Conservation (phyloP, 225 moss, liverwort and hornwort species). For the Bryum argenteum region DNA sequence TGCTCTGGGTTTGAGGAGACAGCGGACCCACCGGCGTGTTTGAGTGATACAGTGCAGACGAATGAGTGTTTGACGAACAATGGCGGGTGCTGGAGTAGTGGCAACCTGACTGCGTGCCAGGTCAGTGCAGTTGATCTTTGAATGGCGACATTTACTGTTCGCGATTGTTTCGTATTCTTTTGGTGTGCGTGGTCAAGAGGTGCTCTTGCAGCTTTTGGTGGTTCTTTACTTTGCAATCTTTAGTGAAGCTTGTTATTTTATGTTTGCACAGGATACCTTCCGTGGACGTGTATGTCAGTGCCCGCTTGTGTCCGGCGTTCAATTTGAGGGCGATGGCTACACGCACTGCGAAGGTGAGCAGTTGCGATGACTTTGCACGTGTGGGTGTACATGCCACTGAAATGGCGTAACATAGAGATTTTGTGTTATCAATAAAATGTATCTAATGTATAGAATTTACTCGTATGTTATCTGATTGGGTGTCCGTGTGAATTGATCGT, state of each 20-base stretch:
- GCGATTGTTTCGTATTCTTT: neutral
- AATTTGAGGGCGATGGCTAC: constrained; percentile 82
- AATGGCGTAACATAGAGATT: neutral
- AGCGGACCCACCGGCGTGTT: constrained; percentile 74
- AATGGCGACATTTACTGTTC: neutral
- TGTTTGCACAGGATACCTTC: constrained; percentile 62
- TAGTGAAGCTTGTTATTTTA: neutral
- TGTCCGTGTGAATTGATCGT: neutral
- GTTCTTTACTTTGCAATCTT: rapidly evolving
- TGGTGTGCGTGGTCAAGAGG: neutral
- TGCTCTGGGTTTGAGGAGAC: constrained; percentile 82
- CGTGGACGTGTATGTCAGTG: constrained; percentile 81
- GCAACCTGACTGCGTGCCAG: constrained; percentile 77
- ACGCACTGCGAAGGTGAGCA: constrained; percentile 56
- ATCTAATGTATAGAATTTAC: too few relatives aligned
- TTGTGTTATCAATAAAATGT: neutral
- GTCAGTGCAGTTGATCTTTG: constrained; percentile 15
- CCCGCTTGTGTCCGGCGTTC: constrained; percentile 74
- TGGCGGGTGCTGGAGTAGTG: constrained; percentile 85
- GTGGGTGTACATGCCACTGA: neutral
- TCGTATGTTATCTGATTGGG: neutral
- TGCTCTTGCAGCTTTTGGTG: neutral
- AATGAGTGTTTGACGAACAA: constrained; percentile 82
- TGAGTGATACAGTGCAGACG: constrained; percentile 73
- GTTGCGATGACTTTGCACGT: neutral